A percentile compares a stretch with the other conserved stretches of the same genome.
Evolutionary conservation across 2,329 filamentous ascomycete genomes (phyloP).

Genomic region (Trichoderma sp.): DNA sequence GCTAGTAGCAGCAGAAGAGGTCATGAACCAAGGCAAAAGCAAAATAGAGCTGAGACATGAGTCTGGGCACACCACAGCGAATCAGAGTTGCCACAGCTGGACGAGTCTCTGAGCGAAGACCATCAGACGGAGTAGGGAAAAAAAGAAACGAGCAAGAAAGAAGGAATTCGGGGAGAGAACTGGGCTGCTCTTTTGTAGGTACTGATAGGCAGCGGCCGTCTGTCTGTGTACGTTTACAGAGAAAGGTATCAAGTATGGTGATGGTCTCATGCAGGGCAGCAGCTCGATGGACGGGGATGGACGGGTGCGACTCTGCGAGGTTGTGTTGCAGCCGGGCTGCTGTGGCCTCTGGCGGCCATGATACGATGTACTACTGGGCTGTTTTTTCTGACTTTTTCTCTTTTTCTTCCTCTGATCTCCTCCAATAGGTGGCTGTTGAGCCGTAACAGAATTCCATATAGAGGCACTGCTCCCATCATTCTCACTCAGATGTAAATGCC

Average conservation of each 20-base stretch:
- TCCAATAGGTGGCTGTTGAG: no score
- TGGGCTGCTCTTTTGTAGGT: neutral
- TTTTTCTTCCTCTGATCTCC: no score
- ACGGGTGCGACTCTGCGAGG: neutral
- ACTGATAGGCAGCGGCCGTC: neutral
- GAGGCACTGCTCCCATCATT: no score
- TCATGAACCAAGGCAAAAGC: constrained; percentile 9
- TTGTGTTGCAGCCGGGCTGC: no score
- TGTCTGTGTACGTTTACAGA: neutral
- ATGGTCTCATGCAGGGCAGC: constrained; percentile 10
- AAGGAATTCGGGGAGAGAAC: neutral
- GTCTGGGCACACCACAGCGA: neutral
- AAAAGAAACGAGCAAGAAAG: neutral
- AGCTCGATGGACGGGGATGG: constrained; percentile 13
- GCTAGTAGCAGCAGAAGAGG: neutral
- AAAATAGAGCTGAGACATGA: constrained; percentile 16
- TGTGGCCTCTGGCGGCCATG: no score
- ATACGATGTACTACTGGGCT: no score
- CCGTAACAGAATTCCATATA: no score
- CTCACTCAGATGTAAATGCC: neutral
- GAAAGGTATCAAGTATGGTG: neutral
- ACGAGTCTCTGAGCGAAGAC: constrained; percentile 1
- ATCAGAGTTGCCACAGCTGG: neutral
- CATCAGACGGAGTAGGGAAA: neutral
- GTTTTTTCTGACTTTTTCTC: no score